These are phyloP conservation scores for Ceratocystis eucalypticola DNA, from an alignment of 2,329 filamentous ascomycete species.

Conservation along the genomic window DNA sequence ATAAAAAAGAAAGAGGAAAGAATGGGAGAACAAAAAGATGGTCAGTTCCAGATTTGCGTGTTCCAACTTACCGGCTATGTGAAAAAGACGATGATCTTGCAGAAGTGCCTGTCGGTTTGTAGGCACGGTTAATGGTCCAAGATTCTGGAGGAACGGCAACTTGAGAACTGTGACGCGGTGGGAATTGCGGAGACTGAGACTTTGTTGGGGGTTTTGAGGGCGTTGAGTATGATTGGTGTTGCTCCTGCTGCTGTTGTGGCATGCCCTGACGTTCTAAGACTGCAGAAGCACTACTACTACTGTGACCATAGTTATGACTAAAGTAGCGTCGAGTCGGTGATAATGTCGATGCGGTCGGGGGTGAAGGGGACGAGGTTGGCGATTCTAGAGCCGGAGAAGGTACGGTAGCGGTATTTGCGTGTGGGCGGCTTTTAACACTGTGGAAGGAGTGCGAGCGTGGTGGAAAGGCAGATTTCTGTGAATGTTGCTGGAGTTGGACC, in stretches of 20 bases:
- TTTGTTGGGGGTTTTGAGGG: slow-evolving; percentile 9
- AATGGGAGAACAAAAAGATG: slow-evolving; percentile 3
- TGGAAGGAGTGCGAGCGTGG: slow-evolving; percentile 17
- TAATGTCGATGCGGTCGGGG: slow-evolving; percentile 2
- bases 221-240: not conserved
- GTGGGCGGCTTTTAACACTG: slow-evolving; percentile 7
- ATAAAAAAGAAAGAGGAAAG: slow-evolving; percentile 3
- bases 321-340: slow-evolving; percentile 12
- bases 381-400: too few species aligned
- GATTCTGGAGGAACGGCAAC: slow-evolving; percentile 10
- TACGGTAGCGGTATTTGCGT: not conserved
- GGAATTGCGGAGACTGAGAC: slow-evolving; percentile 8
- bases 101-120: not conserved
- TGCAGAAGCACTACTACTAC: not conserved
- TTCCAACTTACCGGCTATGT: slow-evolving; percentile 9
- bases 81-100: slow-evolving; percentile 17
- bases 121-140: slow-evolving; percentile 10
- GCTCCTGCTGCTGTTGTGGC: not conserved
- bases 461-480: slow-evolving; percentile 3
- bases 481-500: slow-evolving; percentile 2
- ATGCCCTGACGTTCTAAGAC: not conserved
- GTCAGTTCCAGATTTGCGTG: too few species aligned
- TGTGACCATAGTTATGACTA: slow-evolving; percentile 14
- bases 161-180: slow-evolving; percentile 11
- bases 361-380: slow-evolving; percentile 13